A percentile compares a stretch with the other conserved stretches of the same genome.
Evolutionary conservation across 2,329 filamentous ascomycete species (phyloP).

Genomic region (Drechslera avenae): DNA sequence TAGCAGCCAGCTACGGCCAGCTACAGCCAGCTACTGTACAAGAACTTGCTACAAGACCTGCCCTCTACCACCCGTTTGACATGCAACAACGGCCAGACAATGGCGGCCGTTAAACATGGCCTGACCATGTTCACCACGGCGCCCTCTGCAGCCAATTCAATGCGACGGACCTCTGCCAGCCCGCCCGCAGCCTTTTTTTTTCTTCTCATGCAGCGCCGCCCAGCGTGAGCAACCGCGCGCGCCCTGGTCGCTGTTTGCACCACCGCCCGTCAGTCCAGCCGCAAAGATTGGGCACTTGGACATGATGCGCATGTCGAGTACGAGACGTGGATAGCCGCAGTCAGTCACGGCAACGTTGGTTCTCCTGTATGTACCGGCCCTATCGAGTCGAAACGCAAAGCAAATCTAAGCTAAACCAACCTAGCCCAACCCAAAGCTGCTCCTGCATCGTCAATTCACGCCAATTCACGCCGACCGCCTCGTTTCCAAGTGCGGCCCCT

Average conservation of each 20-base stretch:
- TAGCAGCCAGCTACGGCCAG: too few species aligned
- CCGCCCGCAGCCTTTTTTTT: constrained; percentile 20
- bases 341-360: too few species aligned
- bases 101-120: constrained; percentile 3
- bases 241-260: constrained; percentile 35
- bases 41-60: too few species aligned
- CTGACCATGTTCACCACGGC: constrained; percentile 8
- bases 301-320: neutral
- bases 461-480: constrained; percentile 9
- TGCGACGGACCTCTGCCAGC: constrained; percentile 16
- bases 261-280: constrained; percentile 32
- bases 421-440: too few species aligned
- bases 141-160: constrained; percentile 20
- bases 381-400: too few species aligned
- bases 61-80: constrained; percentile 5
- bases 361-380: too few species aligned
- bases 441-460: neutral
- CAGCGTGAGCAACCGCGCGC: constrained; percentile 31
- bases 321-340: neutral
- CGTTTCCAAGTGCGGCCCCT: constrained; percentile 17
- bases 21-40: too few species aligned
- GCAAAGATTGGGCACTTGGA: constrained; percentile 1
- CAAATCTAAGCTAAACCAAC: too few species aligned
- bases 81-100: constrained; percentile 4
- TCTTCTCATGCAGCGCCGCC: constrained; percentile 25